These are phyloP conservation scores for Rhodotorula kratochvilovae DNA, from an alignment of 768 basidiomycete genomes.

Conservation along the genomic window DNA sequence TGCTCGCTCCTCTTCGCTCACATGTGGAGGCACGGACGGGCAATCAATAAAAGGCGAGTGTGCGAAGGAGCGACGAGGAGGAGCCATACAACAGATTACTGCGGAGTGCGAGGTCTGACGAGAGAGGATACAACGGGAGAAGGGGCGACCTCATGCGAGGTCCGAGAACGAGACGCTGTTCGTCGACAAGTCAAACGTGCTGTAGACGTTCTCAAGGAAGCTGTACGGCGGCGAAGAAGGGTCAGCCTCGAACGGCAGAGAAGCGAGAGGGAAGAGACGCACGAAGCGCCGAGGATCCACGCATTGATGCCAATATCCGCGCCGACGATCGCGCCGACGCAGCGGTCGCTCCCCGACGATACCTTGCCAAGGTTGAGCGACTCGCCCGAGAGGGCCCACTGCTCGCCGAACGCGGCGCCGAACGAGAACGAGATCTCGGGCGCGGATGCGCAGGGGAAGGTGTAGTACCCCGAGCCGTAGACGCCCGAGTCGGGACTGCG, in stretches of 20 bases:
- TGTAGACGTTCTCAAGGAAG: constrained; percentile 42
- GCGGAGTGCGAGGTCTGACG: background rate
- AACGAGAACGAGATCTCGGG: constrained; percentile 54
- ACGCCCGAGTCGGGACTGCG: constrained; percentile 50
- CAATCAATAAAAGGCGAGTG: background rate
- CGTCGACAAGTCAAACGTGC: constrained; percentile 26
- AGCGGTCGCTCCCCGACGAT: constrained; percentile 19
- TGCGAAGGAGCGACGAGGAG: background rate
- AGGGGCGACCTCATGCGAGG: constrained; percentile 10
- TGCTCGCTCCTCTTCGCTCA: too few relatives aligned
- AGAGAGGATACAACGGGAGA: background rate
- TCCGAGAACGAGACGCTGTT: constrained; percentile 39
- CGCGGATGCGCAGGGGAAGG: constrained; percentile 42
- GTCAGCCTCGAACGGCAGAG: background rate
- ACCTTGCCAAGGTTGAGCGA: constrained; percentile 52
- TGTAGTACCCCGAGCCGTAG: constrained; percentile 47
- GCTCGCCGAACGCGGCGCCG: constrained; percentile 47
- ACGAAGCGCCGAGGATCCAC: constrained; percentile 40
- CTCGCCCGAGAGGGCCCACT: constrained; percentile 52
- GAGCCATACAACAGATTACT: background rate
- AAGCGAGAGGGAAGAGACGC: background rate
- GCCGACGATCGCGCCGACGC: constrained; percentile 40
- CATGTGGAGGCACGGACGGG: too few relatives aligned
- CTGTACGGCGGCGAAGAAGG: background rate
- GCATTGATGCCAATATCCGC: constrained; percentile 37